Base-by-base conservation (phyloP, 495 filamentous ascomycete species). In the Hypoxylon trugodes region DNA sequence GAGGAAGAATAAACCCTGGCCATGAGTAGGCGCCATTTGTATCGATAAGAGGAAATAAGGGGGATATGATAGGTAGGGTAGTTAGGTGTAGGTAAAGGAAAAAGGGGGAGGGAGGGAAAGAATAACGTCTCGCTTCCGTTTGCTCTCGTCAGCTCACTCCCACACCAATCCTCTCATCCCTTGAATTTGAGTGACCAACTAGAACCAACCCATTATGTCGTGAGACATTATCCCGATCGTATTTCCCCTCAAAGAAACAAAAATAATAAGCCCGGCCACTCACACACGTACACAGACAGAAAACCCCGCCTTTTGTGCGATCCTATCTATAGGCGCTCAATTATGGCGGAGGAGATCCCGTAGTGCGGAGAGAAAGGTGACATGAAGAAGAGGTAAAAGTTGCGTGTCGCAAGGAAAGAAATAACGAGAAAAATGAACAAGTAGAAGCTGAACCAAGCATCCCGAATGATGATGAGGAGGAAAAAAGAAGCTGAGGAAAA, bases 171-270 rank as follows among this genome's bases (percentile, higher is more conserved):
- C 41, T 56, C 30, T 35, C 46, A n/a, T 22, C 36, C n/a, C n/a
- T n/a, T 33, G 15, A 36, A 35, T 15, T 36, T 46, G 43, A 46
- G 47, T 19, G 56, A 55, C 46, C 56, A 24, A 53, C 37, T 41
- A 18, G 37, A 42, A 51, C 46, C 51, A 48, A 62, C 30, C 51
- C 50, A 66, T 69, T 64, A 61, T 53, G 61, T 61, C 69, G 59
- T 67, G 66, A 69, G 62, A 72, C 69, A 53, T 68, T 59, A 53
- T 53, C 53, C 67, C 69, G 35, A 40, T 59, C 57, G 18, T 57
- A 59, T 69, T 64, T 66, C 60, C 55, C 69, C 57, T 46, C 37
- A 48, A n/a, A 47, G 41, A 64, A 45, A 46, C 40, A 59, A 51
- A 32, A 37, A 48, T 28, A 32, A 58, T 42, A 38, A 43, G 38